These are phyloP conservation scores for Ceratocystis alfenasii DNA, from an alignment of 2,329 filamentous ascomycete species.

Conservation along the genomic window DNA sequence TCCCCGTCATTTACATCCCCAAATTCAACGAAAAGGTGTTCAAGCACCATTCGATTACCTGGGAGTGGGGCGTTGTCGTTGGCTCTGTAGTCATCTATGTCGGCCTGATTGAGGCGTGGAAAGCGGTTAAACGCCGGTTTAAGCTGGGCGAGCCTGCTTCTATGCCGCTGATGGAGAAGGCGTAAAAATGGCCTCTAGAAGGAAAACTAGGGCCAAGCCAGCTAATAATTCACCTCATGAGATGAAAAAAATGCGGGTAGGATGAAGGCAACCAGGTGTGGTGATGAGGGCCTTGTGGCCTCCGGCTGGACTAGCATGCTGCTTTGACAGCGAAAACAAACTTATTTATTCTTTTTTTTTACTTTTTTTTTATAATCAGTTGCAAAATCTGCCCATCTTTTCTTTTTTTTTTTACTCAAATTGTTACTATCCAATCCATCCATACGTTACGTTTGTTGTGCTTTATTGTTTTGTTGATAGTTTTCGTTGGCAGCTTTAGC, in stretches of 20 bases:
- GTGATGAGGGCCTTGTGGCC: not conserved
- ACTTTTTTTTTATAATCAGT: not conserved
- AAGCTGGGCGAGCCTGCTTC: constrained; percentile 26
- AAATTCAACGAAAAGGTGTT: constrained; percentile 54
- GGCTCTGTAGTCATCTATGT: constrained; percentile 49
- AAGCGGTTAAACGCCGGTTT: constrained; percentile 49
- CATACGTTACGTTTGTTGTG: not conserved
- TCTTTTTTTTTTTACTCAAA: not conserved
- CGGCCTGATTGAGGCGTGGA: constrained; percentile 54
- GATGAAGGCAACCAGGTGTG: too few relatives aligned
- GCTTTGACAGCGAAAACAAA: not conserved
- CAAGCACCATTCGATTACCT: constrained; percentile 54
- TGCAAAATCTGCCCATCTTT: not conserved
- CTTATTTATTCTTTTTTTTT: not conserved
- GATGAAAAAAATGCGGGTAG: too few relatives aligned
- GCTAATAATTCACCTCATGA: too few relatives aligned
- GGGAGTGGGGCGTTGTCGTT: constrained; percentile 61
- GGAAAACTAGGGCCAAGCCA: not conserved
- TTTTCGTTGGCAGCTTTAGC: not conserved
- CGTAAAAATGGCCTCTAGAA: not conserved
- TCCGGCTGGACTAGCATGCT: too few relatives aligned
- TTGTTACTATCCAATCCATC: not conserved
- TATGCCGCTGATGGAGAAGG: constrained; percentile 13
- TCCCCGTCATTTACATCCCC: constrained; percentile 56
- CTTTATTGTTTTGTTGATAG: not conserved